Base-by-base conservation (phyloP, 179 eudicot species). In the Silene vulgaris region DNA sequence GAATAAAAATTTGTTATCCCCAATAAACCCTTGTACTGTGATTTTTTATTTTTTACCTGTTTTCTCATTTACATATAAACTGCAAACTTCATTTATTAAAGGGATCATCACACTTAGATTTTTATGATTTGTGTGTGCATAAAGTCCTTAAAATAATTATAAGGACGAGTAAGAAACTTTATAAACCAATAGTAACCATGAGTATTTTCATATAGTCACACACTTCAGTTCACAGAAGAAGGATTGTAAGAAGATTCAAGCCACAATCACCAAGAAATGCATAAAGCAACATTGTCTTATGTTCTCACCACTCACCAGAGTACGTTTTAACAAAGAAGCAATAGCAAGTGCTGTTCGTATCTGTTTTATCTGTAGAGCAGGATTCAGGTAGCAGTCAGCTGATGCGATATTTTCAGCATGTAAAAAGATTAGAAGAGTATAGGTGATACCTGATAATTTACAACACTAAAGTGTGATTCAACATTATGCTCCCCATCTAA, bases 281-380 rank as follows among this genome's bases (percentile, higher is more conserved):
- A 26, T 61, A 28, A 65, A 72, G 59, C 52, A 45, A 48, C 60
- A 70, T 68, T 30, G 28, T 14, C 48, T 71, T 23, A 12, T 28
- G 56, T 61, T 52, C 56, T 65, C 40, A 40, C 45, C 9, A 40
- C 93, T 90, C 85, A 95, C 99, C 99, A 95, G 83, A 21, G 93
- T 89, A 76, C 97, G 99, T 26, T 84, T 86, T 82, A 92, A 80
- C 80, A 95, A 74, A 67, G 92, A 87, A 61, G 97, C 91, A 76
- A 95, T 84, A 74, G 99, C 97, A 79, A 95, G 97, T 75, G 97
- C 99, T 68, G 93, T 90, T 76, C 97, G 87, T 84, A 95, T 95
- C 86, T 92, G 99, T 82, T 95, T 92, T 29, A 89, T 84, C 99
- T 92, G 93, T 73, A 75, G 68, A 79, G 35, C 72, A 76, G 60